Base-by-base conservation (phyloP, 306 rosid genomes). In the Fagus sylvatica region DNA sequence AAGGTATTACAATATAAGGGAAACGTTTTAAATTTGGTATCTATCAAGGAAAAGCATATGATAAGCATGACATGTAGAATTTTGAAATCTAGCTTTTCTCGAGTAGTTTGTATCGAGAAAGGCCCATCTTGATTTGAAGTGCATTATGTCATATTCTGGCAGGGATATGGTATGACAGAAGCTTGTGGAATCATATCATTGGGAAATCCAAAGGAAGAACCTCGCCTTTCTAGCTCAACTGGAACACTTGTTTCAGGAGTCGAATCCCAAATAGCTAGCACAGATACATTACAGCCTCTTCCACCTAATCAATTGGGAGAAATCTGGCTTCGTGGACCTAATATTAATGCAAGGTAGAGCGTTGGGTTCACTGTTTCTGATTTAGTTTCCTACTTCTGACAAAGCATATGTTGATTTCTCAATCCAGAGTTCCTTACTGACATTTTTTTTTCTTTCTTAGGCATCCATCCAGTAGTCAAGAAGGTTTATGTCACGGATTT, bases 91-190 rank as follows among this genome's bases (percentile, higher is more conserved):
- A 64, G n/a, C 73, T 75, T 75, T 80, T 16, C 30, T 19, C 4
- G 7, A 56, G 12, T 19, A 22, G 34, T 56, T 7, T 8, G 6
- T 8, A 0, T 33, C 5, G 5, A 22, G 62, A 19, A 56, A 56
- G 34, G 11, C 19, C 3, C 62, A 3, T 56, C 34, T 56, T 59
- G 39, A 60, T 32, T 11, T 30, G 8, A 32, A 32, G 16, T 32
- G 22, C 30, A 36, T 37, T 3, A 16, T 56, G 11, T 59, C 13
- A 3, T 6, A 59, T 30, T 61, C 0, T 66, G 16, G 53, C 83
- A 87, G 85, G 90, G 87, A n/a, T 87, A 87, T 87, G 90, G 88
- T 53, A 84, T 84, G 88, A 86, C 87, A 1, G 90, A 84, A 81
- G 69, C 86, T 69, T 78, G 84, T 78, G 84, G 82, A 68, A 6